Evolutionary conservation across 768 basidiomycete genomes (phyloP), one percentile per base, ranked within the genome.

Genomic region (Kwoniella botswanensis): DNA sequence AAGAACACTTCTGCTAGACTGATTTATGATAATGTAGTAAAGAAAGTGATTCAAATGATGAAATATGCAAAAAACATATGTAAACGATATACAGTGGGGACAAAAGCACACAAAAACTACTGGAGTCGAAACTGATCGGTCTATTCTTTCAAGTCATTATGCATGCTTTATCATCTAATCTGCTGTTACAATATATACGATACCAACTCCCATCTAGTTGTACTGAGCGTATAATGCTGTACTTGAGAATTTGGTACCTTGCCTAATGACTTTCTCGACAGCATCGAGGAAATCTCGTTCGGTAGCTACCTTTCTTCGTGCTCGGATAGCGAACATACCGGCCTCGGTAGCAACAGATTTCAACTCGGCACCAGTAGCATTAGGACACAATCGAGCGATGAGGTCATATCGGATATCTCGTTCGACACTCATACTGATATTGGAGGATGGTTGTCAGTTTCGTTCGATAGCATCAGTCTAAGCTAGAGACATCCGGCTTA

Each of bases 241-340:
- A 88, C 90, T 92, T 2, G 94, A 97, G 86, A 98, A 99, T 86
- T 98, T 98, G 78, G 92, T 94, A 29, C 95, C 95, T 85, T 98
- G 94, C 78, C 93, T 88, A 52, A 98, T 94, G 68, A 99, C 97
- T 86, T 98, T 98, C 87, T 99, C 97, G 2, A 99, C 96, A 12
- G 94, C 92, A 74, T 97, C 94, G 82, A 99, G 86, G 86, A 98
- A 99, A 84, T 99, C 97, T 65, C 93, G 91, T 82, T 99, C 97
- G 5, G 94, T 94, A 0, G 95, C 94, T 1, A 98, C 94, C 84
- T 98, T 98, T 84, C 97, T 88, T 76, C 97, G 88, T 56, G 93
- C 92, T 70, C 97, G 92, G 80, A 99, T 99, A 1, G 97, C 96
- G 85, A 96, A 99, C 97, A 99, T 98, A n/a, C 97, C 97, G 59